Evolutionary conservation across 1,139 yeast genomes (phyloP), one percentile per base, ranked within the genome.

Genomic region (Magnusiomyces paraingens): DNA sequence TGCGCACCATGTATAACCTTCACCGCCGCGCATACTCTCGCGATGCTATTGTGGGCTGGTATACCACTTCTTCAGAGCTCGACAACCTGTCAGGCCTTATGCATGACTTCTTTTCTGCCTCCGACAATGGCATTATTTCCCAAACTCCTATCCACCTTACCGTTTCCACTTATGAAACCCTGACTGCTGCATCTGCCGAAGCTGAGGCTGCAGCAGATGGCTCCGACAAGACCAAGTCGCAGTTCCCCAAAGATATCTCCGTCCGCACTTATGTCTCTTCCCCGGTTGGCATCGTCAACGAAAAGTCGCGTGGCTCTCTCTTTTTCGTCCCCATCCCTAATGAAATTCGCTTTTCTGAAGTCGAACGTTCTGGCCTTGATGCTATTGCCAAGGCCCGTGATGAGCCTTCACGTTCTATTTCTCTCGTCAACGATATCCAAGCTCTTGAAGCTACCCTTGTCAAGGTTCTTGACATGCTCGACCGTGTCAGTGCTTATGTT

Each of bases 21-120:
- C 83, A 86, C 71, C 86, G 84, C 71, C 82, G 82, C 66, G 84
- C 94, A 41, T 54, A 54, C 55, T 93, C 94, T 55, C 86, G 86
- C 67, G 88, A 84, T 63, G 77, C 79, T 51, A 86, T 89, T 54
- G 78, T 89, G 56, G 96, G 96, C 55, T 89, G 96, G 96, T 88
- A 86, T 70, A 86, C 94, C 52, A 83, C 91, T 39, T 73, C 81
- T 45, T 71, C 77, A 21, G 78, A 77, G 60, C 79, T 89, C 60
- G 91, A 86, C 71, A 78, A 82, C 58, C 80, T 85, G 66, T 82
- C 94, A 26, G 87, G 88, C n/a, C 78, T 89, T 62, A 83, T 89
- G 65, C 96, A 89, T 68, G 94, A 86, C 66, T 86, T 88, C 67
- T 89, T 85, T 71, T 18, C n/a, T 14, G 64, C 74, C 20, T 85